A percentile compares a stretch with the other conserved stretches of the same genome.
These are phyloP conservation scores for Fraxinus excelsior DNA, from an alignment of 257 asterid species.

Conservation along the genomic window DNA sequence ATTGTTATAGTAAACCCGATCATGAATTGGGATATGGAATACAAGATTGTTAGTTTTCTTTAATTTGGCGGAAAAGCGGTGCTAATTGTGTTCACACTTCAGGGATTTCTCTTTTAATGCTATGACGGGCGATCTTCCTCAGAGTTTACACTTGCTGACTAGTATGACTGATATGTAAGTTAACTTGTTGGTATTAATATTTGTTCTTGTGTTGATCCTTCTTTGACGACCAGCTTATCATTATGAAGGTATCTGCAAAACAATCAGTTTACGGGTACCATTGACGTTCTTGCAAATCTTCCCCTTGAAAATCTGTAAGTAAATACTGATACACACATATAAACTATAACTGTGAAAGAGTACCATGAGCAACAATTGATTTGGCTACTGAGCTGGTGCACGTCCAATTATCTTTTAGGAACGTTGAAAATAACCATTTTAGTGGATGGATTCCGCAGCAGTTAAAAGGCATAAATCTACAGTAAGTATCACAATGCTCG, in stretches of 20 bases:
- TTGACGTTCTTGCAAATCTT: slow-evolving; percentile 82
- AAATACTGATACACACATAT: background rate
- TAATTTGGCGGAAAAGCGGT: slow-evolving; percentile 4
- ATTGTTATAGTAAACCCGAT: background rate
- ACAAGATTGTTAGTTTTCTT: slow-evolving; percentile 10
- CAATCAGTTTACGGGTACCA: slow-evolving; percentile 88
- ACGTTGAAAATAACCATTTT: slow-evolving; percentile 86
- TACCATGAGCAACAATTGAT: background rate
- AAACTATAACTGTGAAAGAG: slow-evolving; percentile 17
- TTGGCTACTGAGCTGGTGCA: slow-evolving; percentile 18
- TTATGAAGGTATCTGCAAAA: slow-evolving; percentile 81
- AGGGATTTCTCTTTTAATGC: slow-evolving; percentile 86
- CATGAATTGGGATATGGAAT: background rate
- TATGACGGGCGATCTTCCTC: slow-evolving; percentile 80
- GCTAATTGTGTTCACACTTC: slow-evolving; percentile 32
- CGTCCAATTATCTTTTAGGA: slow-evolving; percentile 37
- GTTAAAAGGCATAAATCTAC: slow-evolving; percentile 66
- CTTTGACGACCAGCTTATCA: slow-evolving; percentile 24
- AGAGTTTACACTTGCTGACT: slow-evolving; percentile 57
- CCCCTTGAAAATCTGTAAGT: slow-evolving; percentile 66
- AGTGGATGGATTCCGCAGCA: slow-evolving; percentile 84
- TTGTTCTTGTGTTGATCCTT: slow-evolving; percentile 7
- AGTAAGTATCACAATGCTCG: slow-evolving; percentile 46
- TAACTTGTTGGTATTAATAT: background rate
- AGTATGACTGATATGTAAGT: slow-evolving; percentile 72